Evolutionary conservation across 208 protist genomes (phyloP), one percentile per base, ranked within the genome.

Genomic region (Blastocrithidia nonstop): DNA sequence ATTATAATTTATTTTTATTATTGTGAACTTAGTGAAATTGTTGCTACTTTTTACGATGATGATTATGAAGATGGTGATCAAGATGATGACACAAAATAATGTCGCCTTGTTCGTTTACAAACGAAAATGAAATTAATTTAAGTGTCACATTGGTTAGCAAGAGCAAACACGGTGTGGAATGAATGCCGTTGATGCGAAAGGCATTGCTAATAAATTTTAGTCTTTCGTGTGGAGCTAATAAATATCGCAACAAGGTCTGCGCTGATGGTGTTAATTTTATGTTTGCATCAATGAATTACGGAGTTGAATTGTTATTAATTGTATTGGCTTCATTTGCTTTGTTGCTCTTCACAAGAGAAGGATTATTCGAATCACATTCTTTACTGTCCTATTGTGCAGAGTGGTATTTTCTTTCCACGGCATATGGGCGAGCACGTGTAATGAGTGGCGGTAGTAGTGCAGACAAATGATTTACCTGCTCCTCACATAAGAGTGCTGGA

Each of bases 161-260:
- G 38, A 93, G 69, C 8, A 93, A 66, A 24, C 83, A 88, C 33
- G 83, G 83, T 6, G 78, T 88, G 5, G 71, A 61, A 48, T 88
- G 67, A 24, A 93, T 80, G 28, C 83, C 83, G 50, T 77, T 67
- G 45, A 93, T 57, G 57, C 72, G 74, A 54, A 93, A 93, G 19
- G 72, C 73, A 61, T 93, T 93, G 46, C 78, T 77, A 54, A 93
- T 77, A 41, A 85, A 85, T 27, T 74, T 75, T 45, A 93, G 57
- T 4, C 57, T 52, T 41, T 93, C 78, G 45, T 70, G 57, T 6
- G 78, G 78, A 7, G 70, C 51, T 2, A 93, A 47, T 13, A 93
- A 42, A 45, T 84, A 72, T 32, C 61, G 67, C 40, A 93, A 56
- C 43, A 93, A 49, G 31, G 56, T 76, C 38, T 78, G 35, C 15